Evolutionary conservation across 2,329 filamentous ascomycete species (phyloP).

Genomic region (Byssothecium circinans): DNA sequence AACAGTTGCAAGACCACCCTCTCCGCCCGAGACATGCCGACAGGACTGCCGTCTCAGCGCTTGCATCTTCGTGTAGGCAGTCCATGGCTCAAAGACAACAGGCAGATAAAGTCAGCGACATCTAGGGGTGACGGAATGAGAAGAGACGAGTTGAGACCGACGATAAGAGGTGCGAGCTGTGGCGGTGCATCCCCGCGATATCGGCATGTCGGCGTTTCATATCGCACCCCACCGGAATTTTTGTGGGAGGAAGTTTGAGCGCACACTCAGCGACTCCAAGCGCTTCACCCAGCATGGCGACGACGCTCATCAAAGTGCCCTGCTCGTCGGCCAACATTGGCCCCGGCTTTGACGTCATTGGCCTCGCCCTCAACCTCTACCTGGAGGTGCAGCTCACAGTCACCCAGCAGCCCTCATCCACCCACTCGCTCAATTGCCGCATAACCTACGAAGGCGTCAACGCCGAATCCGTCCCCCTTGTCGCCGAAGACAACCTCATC

Average conservation of each 20-base stretch:
- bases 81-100: too few relatives aligned
- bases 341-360: slow-evolving; percentile 96
- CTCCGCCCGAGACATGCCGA: too few relatives aligned
- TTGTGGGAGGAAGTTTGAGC: neutral
- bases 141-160: neutral
- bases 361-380: slow-evolving; percentile 89
- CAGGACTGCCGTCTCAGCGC: too few relatives aligned
- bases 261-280: neutral
- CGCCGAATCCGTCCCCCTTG: slow-evolving; percentile 75
- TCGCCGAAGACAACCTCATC: slow-evolving; percentile 87
- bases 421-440: slow-evolving; percentile 75
- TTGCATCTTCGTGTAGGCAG: too few relatives aligned
- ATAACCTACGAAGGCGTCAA: slow-evolving; percentile 89
- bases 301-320: slow-evolving; percentile 73
- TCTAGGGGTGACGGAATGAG: too few relatives aligned
- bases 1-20: too few relatives aligned
- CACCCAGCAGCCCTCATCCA: slow-evolving; percentile 54
- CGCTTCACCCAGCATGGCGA: slow-evolving; percentile 30
- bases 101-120: too few relatives aligned
- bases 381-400: slow-evolving; percentile 85
- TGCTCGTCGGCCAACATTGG: slow-evolving; percentile 97
- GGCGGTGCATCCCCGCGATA: slow-evolving; percentile 8
- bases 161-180: neutral
- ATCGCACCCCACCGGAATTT: slow-evolving; percentile 2
- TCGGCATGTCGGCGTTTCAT: too few relatives aligned